Evolutionary conservation across 805 yeast genomes (phyloP), one percentile per base, ranked within the genome.

Genomic region (Suhomyces canberraensis): DNA sequence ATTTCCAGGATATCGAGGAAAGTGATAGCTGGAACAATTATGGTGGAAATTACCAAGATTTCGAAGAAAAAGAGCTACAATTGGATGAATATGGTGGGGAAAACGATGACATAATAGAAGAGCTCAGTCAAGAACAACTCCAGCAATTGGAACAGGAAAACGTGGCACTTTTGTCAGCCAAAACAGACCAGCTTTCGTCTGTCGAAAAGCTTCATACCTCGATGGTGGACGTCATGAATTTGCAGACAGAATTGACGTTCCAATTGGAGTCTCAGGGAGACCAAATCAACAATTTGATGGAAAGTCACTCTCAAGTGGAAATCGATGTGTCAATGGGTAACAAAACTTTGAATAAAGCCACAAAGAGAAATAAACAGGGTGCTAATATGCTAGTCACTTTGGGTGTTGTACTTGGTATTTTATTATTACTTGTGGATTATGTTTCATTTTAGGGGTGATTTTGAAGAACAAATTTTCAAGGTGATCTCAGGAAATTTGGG

Each of bases 251-350:
- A 51, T 66, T 89, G 36, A 73, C 86, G 9, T 67, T 80, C 37
- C 95, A 90, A 54, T 66, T 89, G 32, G 76, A 77, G 16, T 58
- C 76, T 1, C 97, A 89, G 59, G 78, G 83, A 4, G 83, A 82
- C 36, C 80, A 76, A 54, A 83, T 89, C 11, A 69, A 75, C 33
- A 65, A 69, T 26, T 64, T 89, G 44, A 58, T 79, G 32, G 82
- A 80, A 40, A 80, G 80, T 42, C 90, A 85, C 42, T 79, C 78
- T 42, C 78, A 78, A 43, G 76, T 86, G 1, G 75, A 78, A 37
- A 49, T 70, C 5, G 88, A 89, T 44, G 76, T 89, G 16, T 61
- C 64, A 15, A 68, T 75, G 55, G 96, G 96, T 22, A 89, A 88
- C 58, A 67, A 71, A 43, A 81, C 80, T 42, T 68, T 89, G 45